Percentiles rank a stretch among this genome's conserved stretches.
Evolutionary conservation across 108 stramenopile genomes (phyloP).

Genomic region (Parmales sp.): DNA sequence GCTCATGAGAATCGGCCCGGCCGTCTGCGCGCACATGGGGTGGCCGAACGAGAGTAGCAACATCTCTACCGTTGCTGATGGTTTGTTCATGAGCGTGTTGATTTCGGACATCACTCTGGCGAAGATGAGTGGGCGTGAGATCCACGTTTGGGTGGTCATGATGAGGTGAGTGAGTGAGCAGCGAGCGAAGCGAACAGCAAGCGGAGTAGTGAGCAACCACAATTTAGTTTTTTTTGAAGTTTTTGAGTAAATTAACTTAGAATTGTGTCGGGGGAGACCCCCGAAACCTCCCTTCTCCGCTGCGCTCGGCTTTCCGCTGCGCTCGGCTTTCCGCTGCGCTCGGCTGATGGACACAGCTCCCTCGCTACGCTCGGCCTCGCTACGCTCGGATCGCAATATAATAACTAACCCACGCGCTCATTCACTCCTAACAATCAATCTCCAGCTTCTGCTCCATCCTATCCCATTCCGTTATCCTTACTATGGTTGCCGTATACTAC

Average conservation of each 20-base stretch:
- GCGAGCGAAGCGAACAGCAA: too few species aligned
- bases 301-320: too few species aligned
- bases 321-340: too few species aligned
- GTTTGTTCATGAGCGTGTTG: constrained; percentile 70
- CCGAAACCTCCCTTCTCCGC: too few species aligned
- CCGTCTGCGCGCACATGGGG: constrained; percentile 48
- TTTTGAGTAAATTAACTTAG: too few species aligned
- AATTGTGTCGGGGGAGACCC: too few species aligned
- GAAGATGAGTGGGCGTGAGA: constrained; percentile 79
- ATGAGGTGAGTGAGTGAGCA: constrained; percentile 45
- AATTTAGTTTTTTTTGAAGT: constrained; percentile 8
- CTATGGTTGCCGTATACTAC: constrained; percentile 67
- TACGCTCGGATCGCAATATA: constrained; percentile 6
- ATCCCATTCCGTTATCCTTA: constrained; percentile 59
- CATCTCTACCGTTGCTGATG: constrained; percentile 67
- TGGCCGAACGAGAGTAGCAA: constrained; percentile 23
- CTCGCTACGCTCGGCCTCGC: constrained; percentile 7
- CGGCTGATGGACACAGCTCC: too few species aligned
- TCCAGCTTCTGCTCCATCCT: constrained; percentile 50
- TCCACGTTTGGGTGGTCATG: constrained; percentile 73
- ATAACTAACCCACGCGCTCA: neutral
- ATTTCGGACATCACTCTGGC: constrained; percentile 71
- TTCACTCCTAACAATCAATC: neutral
- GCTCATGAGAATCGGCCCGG: constrained; percentile 63
- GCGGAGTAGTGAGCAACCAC: too few species aligned